These are phyloP conservation scores for Sporothrix brunneoviolacea DNA, from an alignment of 2,329 filamentous ascomycete species.

Conservation along the genomic window DNA sequence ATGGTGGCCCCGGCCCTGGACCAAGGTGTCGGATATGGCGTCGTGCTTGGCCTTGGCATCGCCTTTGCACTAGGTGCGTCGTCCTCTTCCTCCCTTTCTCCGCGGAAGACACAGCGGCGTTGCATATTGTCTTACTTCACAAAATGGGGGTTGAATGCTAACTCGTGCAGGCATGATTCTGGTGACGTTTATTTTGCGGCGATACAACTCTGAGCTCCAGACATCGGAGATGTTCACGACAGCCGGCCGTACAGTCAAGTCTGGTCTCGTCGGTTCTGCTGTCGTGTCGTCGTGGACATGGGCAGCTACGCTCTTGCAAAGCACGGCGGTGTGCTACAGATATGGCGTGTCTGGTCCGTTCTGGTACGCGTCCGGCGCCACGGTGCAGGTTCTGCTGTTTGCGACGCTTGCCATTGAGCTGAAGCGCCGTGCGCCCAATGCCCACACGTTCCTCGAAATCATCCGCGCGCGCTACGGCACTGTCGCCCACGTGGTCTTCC, in stretches of 20 bases:
- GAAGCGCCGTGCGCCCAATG: conserved; percentile 80
- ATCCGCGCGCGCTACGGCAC: conserved; percentile 73
- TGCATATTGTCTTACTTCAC: neutral
- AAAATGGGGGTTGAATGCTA: no score
- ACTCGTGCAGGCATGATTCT: conserved; percentile 35
- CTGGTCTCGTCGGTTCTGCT: conserved; percentile 77
- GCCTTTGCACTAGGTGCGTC: conserved; percentile 59
- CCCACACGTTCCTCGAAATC: conserved; percentile 77
- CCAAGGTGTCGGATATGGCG: conserved; percentile 69
- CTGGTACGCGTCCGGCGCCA: conserved; percentile 64
- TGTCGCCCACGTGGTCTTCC: conserved; percentile 67
- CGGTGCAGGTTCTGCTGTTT: conserved; percentile 82
- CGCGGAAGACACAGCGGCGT: no score
- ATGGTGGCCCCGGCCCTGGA: conserved; percentile 34
- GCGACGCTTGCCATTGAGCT: conserved; percentile 85
- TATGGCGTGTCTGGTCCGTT: conserved; percentile 61
- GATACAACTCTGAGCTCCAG: conserved; percentile 59
- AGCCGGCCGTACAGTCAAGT: conserved; percentile 81
- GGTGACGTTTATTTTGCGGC: conserved; percentile 29
- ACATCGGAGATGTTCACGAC: conserved; percentile 92
- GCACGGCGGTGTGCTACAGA: conserved; percentile 72
- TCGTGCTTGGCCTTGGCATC: conserved; percentile 67
- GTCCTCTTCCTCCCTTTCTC: neutral
- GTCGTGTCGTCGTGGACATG: conserved; percentile 94
- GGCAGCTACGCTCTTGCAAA: conserved; percentile 78